These are phyloP conservation scores for Pseudopithomyces chartarum DNA, from an alignment of 2,329 filamentous ascomycete species.

Conservation along the genomic window DNA sequence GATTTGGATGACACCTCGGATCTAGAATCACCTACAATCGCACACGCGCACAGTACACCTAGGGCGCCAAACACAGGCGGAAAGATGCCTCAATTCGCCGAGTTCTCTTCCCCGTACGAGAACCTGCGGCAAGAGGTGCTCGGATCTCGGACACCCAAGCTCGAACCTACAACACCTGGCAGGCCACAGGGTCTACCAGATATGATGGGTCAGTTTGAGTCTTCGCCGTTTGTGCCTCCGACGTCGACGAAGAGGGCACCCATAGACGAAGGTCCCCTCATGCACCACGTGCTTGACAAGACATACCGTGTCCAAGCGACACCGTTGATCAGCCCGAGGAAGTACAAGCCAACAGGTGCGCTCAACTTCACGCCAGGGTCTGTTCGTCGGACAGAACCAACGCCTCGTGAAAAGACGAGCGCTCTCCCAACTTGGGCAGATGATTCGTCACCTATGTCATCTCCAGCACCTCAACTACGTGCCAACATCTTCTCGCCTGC, in stretches of 20 bases:
- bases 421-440: conserved; percentile 34
- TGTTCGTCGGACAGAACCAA: conserved; percentile 31
- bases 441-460: conserved; percentile 56
- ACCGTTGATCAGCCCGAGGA: conserved; percentile 70
- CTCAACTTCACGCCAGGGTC: conserved; percentile 42
- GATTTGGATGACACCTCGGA: conserved; percentile 65
- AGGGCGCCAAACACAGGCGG: conserved; percentile 40
- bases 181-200: conserved; percentile 44
- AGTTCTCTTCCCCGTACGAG: conserved; percentile 79
- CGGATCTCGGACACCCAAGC: conserved; percentile 30
- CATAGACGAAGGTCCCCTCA: conserved; percentile 70
- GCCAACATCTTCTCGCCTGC: conserved; percentile 84
- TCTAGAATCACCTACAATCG: conserved; percentile 63
- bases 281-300: conserved; percentile 93
- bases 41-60: conserved; percentile 65
- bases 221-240: conserved; percentile 59
- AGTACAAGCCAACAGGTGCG: conserved; percentile 48
- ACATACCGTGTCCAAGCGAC: conserved; percentile 94
- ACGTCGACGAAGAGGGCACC: conserved; percentile 35
- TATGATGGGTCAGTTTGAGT: conserved; percentile 49
- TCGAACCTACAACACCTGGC: conserved; percentile 44
- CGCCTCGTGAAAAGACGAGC: conserved; percentile 27
- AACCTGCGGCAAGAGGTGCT: conserved; percentile 70
- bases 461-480: conserved; percentile 78
- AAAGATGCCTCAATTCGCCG: conserved; percentile 58